Evolutionary conservation across 1,284 basidiomycete genomes (phyloP), one percentile per base, ranked within the genome.

Genomic region (Pyrrhoderma noxium): DNA sequence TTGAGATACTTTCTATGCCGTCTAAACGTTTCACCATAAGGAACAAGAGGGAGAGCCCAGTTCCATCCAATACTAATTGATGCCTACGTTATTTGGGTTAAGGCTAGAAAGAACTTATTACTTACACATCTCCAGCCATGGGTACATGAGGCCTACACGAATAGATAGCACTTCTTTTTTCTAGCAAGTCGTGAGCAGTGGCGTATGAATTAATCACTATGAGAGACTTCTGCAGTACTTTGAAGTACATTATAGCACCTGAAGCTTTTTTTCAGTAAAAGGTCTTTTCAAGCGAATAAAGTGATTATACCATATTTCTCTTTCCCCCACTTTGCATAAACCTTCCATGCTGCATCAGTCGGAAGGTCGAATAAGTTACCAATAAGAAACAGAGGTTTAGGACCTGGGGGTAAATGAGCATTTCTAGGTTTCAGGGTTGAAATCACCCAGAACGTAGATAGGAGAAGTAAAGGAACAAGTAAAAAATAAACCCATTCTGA

Each of bases 291-390:
- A n/a, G n/a, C n/a, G n/a, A n/a, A n/a, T n/a, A n/a, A n/a, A n/a
- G n/a, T n/a, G n/a, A n/a, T n/a, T n/a, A n/a, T n/a, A 49, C 58
- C 58, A 31, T 56, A 58, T 16, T 31, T 27, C 11, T 31, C 27
- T 31, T 31, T 31, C 27, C 75, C 71, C 79, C 78, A 82, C 41
- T 70, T 63, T 19, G 73, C 67, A 58, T 80, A 82, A 0, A 73
- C 76, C 34, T 73, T 56, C 79, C 79, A 81, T 51, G 76, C 73
- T 55, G 69, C 63, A 51, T 71, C 68, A 18, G 65, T 66, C 23
- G 77, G 77, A 70, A 80, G 74, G 56, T 79, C 75, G 19, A 79
- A 62, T 16, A 75, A 58, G 56, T 79, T 79, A 19, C 76, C 78
- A 44, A 79, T 60, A 11, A 80, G 53, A 3, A 77, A 77, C 25